phyloP scores from a whole-genome alignment of 371 early-diverging fungal species.

The Mortierella sp. region DNA sequence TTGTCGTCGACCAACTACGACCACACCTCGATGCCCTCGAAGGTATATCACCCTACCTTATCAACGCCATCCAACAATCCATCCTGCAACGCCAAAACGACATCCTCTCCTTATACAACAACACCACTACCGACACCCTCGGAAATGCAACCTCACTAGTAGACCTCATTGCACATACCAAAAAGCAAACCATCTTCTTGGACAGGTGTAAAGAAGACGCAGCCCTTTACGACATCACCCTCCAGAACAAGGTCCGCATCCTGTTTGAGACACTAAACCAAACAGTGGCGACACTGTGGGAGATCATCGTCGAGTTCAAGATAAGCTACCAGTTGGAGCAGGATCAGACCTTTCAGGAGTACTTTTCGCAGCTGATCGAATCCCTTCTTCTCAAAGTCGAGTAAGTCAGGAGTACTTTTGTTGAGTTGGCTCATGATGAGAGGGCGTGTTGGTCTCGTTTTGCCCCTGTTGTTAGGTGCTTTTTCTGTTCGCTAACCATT shows the following conservation, averaged over 20 bases:
- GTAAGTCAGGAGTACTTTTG: slow-evolving; percentile 30
- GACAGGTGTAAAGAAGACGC: slow-evolving; percentile 19
- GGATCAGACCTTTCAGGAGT: slow-evolving; percentile 35
- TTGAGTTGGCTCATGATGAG: no score
- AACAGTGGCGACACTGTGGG: slow-evolving; percentile 33
- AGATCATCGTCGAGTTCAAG: slow-evolving; percentile 39
- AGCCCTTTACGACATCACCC: neutral
- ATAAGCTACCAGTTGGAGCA: slow-evolving; percentile 37
- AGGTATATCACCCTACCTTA: slow-evolving; percentile 19
- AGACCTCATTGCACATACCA: slow-evolving; percentile 6
- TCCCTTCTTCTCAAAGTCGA: slow-evolving; percentile 27
- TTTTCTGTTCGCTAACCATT: no score
- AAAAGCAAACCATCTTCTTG: neutral
- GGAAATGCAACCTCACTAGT: neutral
- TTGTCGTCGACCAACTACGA: slow-evolving; percentile 28
- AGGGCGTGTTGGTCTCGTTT: no score
- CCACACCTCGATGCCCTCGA: slow-evolving; percentile 36
- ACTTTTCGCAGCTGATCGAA: slow-evolving; percentile 31
- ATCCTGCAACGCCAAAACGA: slow-evolving; percentile 23
- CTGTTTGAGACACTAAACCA: slow-evolving; percentile 34
- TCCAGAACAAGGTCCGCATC: slow-evolving; percentile 12
- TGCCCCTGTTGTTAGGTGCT: no score
- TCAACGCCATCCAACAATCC: slow-evolving; percentile 21
- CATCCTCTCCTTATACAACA: slow-evolving; percentile 6
- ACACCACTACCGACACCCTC: neutral